A percentile compares a stretch with the other conserved stretches of the same genome.
Evolutionary conservation across 2,329 filamentous ascomycete species (phyloP).

Genomic region (Cladosporium phlei): DNA sequence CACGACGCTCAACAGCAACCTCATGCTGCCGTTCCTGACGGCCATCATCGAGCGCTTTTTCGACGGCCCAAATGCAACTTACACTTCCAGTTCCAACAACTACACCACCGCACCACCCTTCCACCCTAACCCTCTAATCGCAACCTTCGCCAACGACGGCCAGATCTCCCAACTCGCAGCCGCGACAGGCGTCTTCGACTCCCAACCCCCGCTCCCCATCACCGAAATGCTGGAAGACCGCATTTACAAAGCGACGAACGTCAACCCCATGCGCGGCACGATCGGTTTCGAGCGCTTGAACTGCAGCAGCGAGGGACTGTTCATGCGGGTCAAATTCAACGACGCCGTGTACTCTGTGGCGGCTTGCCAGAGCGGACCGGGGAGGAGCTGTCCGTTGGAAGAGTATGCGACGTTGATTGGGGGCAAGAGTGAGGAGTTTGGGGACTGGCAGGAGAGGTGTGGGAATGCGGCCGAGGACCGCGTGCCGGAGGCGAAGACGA

Average conservation of each 20-base stretch:
- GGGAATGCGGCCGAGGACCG: slow-evolving; percentile 16
- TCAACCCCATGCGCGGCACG: slow-evolving; percentile 61
- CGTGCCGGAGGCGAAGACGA: slow-evolving; percentile 16
- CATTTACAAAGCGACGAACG: slow-evolving; percentile 52
- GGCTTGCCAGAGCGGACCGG: slow-evolving; percentile 47
- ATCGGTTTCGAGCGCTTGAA: slow-evolving; percentile 60
- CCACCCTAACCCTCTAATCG: slow-evolving; percentile 53
- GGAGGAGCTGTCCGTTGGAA: slow-evolving; percentile 42
- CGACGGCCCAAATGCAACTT: slow-evolving; percentile 48
- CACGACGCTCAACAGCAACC: slow-evolving; percentile 48
- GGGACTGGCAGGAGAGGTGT: slow-evolving; percentile 18
- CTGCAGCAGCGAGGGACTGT: slow-evolving; percentile 44
- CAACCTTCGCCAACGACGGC: slow-evolving; percentile 62
- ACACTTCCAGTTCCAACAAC: slow-evolving; percentile 35
- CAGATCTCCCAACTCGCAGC: slow-evolving; percentile 60
- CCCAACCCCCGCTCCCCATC: slow-evolving; percentile 46
- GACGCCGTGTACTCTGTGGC: slow-evolving; percentile 58
- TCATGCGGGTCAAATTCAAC: slow-evolving; percentile 57
- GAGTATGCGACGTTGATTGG: slow-evolving; percentile 28
- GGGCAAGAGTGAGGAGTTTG: slow-evolving; percentile 15
- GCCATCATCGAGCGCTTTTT: slow-evolving; percentile 50
- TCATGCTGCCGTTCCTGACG: slow-evolving; percentile 60
- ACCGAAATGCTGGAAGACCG: slow-evolving; percentile 38
- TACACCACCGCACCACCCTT: slow-evolving; percentile 48
- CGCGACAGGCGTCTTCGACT: slow-evolving; percentile 58